A percentile compares a stretch with the other conserved stretches of the same genome.
phyloP scores from a whole-genome alignment of 257 asterid species.

The Agastache rugosa region DNA sequence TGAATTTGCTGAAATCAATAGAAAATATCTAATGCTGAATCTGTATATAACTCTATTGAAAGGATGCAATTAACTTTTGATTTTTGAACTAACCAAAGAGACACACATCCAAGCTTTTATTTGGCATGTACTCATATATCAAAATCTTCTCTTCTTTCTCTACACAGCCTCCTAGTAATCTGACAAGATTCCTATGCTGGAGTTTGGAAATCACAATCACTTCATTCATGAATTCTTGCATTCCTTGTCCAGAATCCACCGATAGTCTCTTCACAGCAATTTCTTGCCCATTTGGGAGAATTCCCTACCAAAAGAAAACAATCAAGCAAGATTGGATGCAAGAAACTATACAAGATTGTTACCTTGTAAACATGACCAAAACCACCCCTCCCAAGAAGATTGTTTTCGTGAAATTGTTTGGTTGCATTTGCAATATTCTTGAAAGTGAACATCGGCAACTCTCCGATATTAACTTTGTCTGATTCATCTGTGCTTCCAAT shows the following conservation, averaged over 20 bases:
- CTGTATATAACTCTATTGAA: neutral
- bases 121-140: slow-evolving; percentile 63
- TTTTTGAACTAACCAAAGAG: slow-evolving; percentile 46
- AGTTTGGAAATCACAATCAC: slow-evolving; percentile 33
- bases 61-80: neutral
- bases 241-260: slow-evolving; percentile 35
- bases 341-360: neutral
- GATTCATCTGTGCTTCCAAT: slow-evolving; percentile 24
- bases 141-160: slow-evolving; percentile 54
- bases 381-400: slow-evolving; percentile 54
- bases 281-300: slow-evolving; percentile 20
- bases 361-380: slow-evolving; percentile 58
- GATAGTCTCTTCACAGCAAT: slow-evolving; percentile 37
- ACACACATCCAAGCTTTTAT: slow-evolving; percentile 52
- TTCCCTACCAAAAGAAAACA: slow-evolving; percentile 12
- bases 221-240: slow-evolving; percentile 37
- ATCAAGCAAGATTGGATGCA: neutral
- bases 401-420: slow-evolving; percentile 27
- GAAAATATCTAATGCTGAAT: neutral
- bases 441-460: slow-evolving; percentile 45
- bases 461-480: slow-evolving; percentile 37
- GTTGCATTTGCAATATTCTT: slow-evolving; percentile 46
- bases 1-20: neutral
- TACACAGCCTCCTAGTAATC: slow-evolving; percentile 50
- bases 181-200: slow-evolving; percentile 55